A percentile compares a stretch with the other conserved stretches of the same genome.
phyloP scores from a whole-genome alignment of 495 filamentous ascomycete genomes.

The Hypoxylon intermedium region DNA sequence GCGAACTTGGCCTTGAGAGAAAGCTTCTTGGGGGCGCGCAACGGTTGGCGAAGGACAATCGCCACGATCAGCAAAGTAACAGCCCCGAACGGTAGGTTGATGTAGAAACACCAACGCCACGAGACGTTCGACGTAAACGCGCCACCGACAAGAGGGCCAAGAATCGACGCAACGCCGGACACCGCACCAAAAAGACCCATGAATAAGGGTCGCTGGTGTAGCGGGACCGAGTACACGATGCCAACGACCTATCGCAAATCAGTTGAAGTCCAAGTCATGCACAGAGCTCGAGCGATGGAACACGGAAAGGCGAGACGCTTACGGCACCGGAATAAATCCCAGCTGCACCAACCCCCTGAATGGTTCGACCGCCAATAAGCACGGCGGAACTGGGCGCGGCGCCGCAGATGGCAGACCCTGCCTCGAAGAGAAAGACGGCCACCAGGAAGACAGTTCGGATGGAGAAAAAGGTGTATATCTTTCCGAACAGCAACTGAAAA shows the following conservation, averaged over 20 bases:
- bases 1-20: neutral
- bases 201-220: slow-evolving; percentile 56
- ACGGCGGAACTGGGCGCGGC: slow-evolving; percentile 59
- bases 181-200: slow-evolving; percentile 54
- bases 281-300: neutral
- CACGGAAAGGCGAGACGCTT: neutral
- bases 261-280: neutral
- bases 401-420: slow-evolving; percentile 60
- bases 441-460: slow-evolving; percentile 50
- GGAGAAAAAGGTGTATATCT: slow-evolving; percentile 53
- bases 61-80: slow-evolving; percentile 32
- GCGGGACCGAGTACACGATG: slow-evolving; percentile 50
- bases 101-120: slow-evolving; percentile 62
- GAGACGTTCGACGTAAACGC: slow-evolving; percentile 57
- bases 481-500: slow-evolving; percentile 54
- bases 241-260: slow-evolving; percentile 32
- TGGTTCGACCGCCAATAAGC: slow-evolving; percentile 62
- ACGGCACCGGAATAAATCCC: slow-evolving; percentile 49
- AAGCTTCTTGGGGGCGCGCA: slow-evolving; percentile 37
- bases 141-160: slow-evolving; percentile 55
- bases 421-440: slow-evolving; percentile 50
- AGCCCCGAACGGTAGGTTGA: slow-evolving; percentile 58
- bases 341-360: slow-evolving; percentile 59
- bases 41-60: slow-evolving; percentile 62
- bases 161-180: slow-evolving; percentile 52